A percentile compares a stretch with the other conserved stretches of the same genome.
phyloP scores from a whole-genome alignment of 129 eudicot genomes.

The Flaveria brownii region DNA sequence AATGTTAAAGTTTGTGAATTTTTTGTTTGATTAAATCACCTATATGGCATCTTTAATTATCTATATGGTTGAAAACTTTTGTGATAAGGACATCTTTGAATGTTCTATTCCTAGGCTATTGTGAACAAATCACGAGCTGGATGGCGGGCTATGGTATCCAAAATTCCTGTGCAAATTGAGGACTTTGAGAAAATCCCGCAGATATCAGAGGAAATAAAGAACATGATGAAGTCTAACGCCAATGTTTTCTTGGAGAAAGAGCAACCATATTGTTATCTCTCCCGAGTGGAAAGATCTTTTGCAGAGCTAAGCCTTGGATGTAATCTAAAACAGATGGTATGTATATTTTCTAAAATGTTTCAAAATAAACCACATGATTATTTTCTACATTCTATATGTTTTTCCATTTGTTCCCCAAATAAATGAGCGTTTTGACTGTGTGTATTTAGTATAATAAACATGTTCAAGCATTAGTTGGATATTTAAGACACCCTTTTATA shows the following conservation, averaged over 20 bases:
- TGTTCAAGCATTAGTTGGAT: neutral
- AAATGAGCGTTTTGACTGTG: neutral
- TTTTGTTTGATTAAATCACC: conserved; percentile 16
- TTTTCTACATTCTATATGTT: neutral
- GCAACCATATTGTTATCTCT: conserved; percentile 81
- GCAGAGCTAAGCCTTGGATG: conserved; percentile 92
- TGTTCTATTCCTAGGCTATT: conserved; percentile 62
- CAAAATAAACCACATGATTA: conserved; percentile 1
- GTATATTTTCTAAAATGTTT: conserved; percentile 15
- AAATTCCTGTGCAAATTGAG: conserved; percentile 63
- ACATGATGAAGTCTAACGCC: conserved; percentile 60
- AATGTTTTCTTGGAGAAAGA: conserved; percentile 81
- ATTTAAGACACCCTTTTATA: neutral
- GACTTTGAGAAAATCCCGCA: conserved; percentile 68
- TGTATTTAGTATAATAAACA: neutral
- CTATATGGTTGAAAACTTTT: conserved; percentile 6
- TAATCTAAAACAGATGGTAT: conserved; percentile 77
- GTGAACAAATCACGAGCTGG: conserved; percentile 93
- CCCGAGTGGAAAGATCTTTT: conserved; percentile 68
- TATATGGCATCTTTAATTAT: conserved; percentile 8
- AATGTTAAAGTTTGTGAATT: neutral
- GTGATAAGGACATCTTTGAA: neutral
- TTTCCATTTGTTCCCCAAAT: neutral
- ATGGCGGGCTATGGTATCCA: conserved; percentile 70
- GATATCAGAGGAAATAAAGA: conserved; percentile 71